phyloP scores from a whole-genome alignment of 306 rosid species.

The Abrus pulchellus region DNA sequence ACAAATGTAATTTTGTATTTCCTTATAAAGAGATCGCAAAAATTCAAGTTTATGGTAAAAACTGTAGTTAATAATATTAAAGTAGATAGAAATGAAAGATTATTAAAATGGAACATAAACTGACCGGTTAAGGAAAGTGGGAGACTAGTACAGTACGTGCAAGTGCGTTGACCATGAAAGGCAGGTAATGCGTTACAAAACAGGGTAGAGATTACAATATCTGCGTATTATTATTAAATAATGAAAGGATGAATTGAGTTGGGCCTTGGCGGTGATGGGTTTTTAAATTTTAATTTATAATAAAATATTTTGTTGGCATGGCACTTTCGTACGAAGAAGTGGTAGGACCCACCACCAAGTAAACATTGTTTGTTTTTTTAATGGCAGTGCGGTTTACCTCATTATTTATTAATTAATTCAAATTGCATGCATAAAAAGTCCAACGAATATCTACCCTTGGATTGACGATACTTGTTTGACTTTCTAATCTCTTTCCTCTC shows the following conservation, averaged over 20 bases:
- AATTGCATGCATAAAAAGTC: slow-evolving; percentile 45
- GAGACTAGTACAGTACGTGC: not conserved
- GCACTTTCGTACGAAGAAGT: not conserved
- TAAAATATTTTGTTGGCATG: not conserved
- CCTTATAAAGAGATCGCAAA: not conserved
- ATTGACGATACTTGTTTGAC: slow-evolving; percentile 67
- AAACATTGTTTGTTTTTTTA: slow-evolving; percentile 44
- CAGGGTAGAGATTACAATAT: not conserved
- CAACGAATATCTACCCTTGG: slow-evolving; percentile 59
- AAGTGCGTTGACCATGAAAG: slow-evolving; percentile 41
- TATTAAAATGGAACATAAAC: too few relatives aligned
- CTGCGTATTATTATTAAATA: too few relatives aligned
- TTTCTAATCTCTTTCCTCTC: slow-evolving; percentile 27
- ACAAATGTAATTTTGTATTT: not conserved
- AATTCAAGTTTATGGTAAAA: too few relatives aligned
- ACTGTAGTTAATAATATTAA: not conserved
- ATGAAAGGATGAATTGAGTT: too few relatives aligned
- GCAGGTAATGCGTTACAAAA: not conserved
- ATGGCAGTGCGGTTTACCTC: too few relatives aligned
- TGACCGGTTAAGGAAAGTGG: slow-evolving; percentile 38
- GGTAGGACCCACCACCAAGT: slow-evolving; percentile 61
- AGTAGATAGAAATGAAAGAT: not conserved
- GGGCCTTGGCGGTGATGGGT: slow-evolving; percentile 29
- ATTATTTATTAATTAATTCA: not conserved
- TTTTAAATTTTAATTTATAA: too few relatives aligned